Evolutionary conservation across 1,139 yeast species (phyloP), one percentile per base, ranked within the genome.

Genomic region (Scheffersomyces quercinus): DNA sequence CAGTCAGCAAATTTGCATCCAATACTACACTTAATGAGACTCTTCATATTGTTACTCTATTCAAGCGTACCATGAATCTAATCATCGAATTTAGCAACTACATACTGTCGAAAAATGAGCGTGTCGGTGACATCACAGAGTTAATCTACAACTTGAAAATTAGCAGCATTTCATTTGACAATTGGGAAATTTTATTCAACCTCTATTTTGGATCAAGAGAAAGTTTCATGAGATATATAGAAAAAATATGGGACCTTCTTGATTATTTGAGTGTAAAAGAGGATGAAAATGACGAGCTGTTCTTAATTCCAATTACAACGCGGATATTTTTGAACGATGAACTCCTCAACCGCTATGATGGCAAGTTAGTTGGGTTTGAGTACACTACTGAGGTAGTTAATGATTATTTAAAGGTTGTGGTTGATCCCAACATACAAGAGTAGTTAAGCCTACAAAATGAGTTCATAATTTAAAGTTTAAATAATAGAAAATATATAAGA

Each of bases 161-260:
- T 29, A 13, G 42, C 2, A 46, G 46, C 28, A 31, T 58, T 31
- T 24, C 47, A 10, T 14, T 28, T 1, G 40, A 32, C 5, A 39
- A 47, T 28, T 55, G 59, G 55, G 51, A 52, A n/a, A 38, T 55
- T 16, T 50, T 65, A 29, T 42, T 59, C 11, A 54, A 64, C 40
- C 40, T 47, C 12, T 61, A 55, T 45, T 68, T 65, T 50, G 75
- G 74, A 1, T 63, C 69, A 30, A 50, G 50, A 39, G 66, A 61
- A n/a, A 61, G 62, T 36, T 53, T 67, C 42, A 44, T 49, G 5
- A 46, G 58, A 34, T 68, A 69, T 42, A 45, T 59, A 10, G 62
- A 55, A 30, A 62, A 59, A 42, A 43, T 67, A 2, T 64, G 65
- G 62, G 68, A 58, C 29, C 54, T 68, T 12, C 58, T 68, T 40